These are phyloP conservation scores for Prosopis cineraria DNA, from an alignment of 306 rosid species.

Conservation along the genomic window DNA sequence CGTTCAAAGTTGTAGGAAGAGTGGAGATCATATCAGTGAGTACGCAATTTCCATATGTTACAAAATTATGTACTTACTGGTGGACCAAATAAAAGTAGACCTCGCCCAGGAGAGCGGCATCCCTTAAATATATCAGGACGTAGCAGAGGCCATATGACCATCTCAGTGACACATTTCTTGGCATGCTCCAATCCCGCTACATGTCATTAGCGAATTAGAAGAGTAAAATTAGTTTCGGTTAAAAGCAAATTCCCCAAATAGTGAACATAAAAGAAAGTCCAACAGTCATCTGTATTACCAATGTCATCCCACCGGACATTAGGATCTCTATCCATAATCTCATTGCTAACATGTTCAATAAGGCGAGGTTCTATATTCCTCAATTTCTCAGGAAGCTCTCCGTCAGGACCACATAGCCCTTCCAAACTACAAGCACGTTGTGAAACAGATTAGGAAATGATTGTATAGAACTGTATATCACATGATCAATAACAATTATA, in stretches of 20 bases:
- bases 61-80: constrained; percentile 67
- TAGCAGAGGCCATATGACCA: constrained; percentile 89
- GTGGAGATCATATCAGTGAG: constrained; percentile 32
- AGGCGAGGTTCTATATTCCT: constrained; percentile 97
- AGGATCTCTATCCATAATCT: constrained; percentile 95
- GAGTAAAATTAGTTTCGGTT: constrained; percentile 31
- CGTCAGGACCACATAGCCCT: constrained; percentile 89
- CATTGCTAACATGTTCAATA: constrained; percentile 93
- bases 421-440: constrained; percentile 67
- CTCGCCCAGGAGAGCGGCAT: constrained; percentile 95
- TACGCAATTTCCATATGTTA: constrained; percentile 22
- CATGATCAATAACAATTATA: constrained; percentile 16
- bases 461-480: constrained; percentile 3
- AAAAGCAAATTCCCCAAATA: constrained; percentile 26
- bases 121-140: constrained; percentile 92
- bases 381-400: constrained; percentile 97
- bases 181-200: constrained; percentile 94
- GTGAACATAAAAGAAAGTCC: constrained; percentile 30
- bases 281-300: constrained; percentile 51
- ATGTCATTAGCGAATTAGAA: constrained; percentile 22
- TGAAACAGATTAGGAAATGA: constrained; percentile 34
- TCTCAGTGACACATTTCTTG: constrained; percentile 79
- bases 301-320: constrained; percentile 87
- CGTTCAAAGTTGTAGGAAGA: constrained; percentile 35
- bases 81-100: constrained; percentile 97